Evolutionary conservation across 495 filamentous ascomycete genomes (phyloP).

Genomic region (Penicillium egyptiacum): DNA sequence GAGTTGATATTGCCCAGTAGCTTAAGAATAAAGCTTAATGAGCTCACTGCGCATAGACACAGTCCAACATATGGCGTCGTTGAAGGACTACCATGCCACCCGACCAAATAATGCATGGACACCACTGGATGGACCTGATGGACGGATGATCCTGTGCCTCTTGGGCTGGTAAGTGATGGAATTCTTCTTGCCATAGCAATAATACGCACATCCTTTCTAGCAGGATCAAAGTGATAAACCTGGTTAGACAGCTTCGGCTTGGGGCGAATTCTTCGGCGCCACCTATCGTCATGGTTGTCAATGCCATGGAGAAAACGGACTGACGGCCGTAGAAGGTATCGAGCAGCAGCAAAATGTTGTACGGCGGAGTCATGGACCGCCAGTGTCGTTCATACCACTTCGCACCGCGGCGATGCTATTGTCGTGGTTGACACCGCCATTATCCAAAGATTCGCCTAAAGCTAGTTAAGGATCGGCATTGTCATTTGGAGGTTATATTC

Average conservation of each 20-base stretch:
- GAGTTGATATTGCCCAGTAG: no score
- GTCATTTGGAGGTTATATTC: not conserved
- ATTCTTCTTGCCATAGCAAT: conserved; percentile 32
- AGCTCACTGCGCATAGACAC: no score
- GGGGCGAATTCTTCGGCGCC: conserved; percentile 42
- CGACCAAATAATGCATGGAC: no score
- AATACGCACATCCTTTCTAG: conserved; percentile 44
- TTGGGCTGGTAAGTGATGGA: no score
- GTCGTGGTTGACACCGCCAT: conserved; percentile 52
- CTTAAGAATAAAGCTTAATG: no score
- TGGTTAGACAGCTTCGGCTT: conserved; percentile 46
- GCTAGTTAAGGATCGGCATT: conserved; percentile 37
- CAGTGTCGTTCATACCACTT: conserved; percentile 16
- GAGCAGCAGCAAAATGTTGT: conserved; percentile 34
- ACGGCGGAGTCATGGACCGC: conserved; percentile 42
- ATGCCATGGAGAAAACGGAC: conserved; percentile 53
- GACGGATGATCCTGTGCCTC: no score
- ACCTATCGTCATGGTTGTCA: conserved; percentile 26
- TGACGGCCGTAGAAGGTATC: conserved; percentile 45
- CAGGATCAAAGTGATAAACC: conserved; percentile 55
- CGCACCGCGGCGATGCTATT: conserved; percentile 32
- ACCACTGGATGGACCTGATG: no score
- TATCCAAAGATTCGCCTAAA: no score
- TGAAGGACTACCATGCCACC: no score
- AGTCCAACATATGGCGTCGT: no score